Evolutionary conservation across 169 alveolate species (phyloP), one percentile per base, ranked within the genome.

Genomic region (Plasmodium vivax): DNA sequence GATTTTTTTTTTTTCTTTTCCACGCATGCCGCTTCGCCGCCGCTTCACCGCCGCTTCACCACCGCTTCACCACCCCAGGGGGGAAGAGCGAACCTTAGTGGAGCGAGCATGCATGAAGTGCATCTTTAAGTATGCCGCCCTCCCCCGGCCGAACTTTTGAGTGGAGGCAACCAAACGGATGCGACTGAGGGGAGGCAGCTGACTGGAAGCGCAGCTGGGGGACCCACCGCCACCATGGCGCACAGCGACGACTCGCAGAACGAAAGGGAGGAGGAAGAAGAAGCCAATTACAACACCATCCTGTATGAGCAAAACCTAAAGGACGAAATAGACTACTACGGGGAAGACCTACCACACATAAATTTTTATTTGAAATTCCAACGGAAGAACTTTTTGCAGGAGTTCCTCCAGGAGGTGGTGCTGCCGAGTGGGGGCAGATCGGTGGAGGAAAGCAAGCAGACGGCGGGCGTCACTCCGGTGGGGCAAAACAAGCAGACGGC

Each of bases 331-430:
- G 90, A 90, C 36, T 90, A 90, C 41, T 90, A 38, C 27, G 74
- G 72, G 62, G 94, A 90, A 19, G 43, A 38, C n/a, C 41, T 90
- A 16, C 94, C 94, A 2, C 94, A 90, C 41, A 90, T 90, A 34
- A 90, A 90, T 34, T 90, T 90, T 80, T 90, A 90, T 14, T 62
- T 90, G 73, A 90, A 90, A 8, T 90, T 90, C 72, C 94, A 90
- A 34, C 38, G 82, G 19, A 81, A 80, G n/a, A 30, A 68, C 32
- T 90, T 90, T 80, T 27, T 90, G 74, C 62, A 90, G 72, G 71
- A 71, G 5, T 90, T 90, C 72, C 73, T 77, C 32, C 36, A 80
- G 27, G 83, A 90, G 62, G 54, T 90, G 14, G 9, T 54, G 47
- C 32, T 36, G 2, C 72, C 34, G 8, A 58, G 79, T 74, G 36